Evolutionary conservation across 495 filamentous ascomycete species (phyloP), one percentile per base, ranked within the genome.

Genomic region (Podospora tetraspora): DNA sequence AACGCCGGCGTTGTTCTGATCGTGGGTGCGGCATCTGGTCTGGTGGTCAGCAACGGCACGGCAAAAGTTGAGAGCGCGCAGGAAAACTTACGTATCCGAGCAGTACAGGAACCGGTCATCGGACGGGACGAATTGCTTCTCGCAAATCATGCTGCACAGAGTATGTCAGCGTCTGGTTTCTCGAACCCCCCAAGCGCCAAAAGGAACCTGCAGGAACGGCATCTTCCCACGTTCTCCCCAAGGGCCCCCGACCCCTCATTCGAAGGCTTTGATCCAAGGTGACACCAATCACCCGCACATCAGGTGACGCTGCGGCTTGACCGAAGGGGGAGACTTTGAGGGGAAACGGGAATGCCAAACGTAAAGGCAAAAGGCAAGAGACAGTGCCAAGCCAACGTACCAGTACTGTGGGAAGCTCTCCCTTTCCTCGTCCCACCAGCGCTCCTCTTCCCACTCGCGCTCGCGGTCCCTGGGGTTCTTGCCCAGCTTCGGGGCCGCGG

Each of bases 391-490:
- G 57, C 43, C 22, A 61, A 79, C 81, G 64, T 82, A 84, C 82
- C 82, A 84, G 61, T 79, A 84, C 74, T 82, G 79, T 19, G 82
- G 82, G 65, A 84, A 84, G 75, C 79, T 84, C 67, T 83, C 80
- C 62, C 81, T 70, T 72, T 83, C 82, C 63, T 83, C 81, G 9
- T 82, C 81, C 68, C 75, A 81, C 78, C 75, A 82, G 25, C 79
- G 78, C 66, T 80, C 79, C n/a, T 81, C 76, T 59, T 84, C 81
- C 72, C 71, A 75, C 59, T 82, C 78, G 68, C 73, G 76, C 68
- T 83, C 82, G 9, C 81, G 80, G 61, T 82, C 81, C 64, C 75
- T 76, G 19, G 78, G 76, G 63, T 72, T 82, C 69, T 78, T 82
- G 37, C 79, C 78, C 68, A 81, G 76, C 70, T 82, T 83, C 7